Base-by-base conservation (phyloP, 2,329 filamentous ascomycete genomes). In the Laburnicola sp. region DNA sequence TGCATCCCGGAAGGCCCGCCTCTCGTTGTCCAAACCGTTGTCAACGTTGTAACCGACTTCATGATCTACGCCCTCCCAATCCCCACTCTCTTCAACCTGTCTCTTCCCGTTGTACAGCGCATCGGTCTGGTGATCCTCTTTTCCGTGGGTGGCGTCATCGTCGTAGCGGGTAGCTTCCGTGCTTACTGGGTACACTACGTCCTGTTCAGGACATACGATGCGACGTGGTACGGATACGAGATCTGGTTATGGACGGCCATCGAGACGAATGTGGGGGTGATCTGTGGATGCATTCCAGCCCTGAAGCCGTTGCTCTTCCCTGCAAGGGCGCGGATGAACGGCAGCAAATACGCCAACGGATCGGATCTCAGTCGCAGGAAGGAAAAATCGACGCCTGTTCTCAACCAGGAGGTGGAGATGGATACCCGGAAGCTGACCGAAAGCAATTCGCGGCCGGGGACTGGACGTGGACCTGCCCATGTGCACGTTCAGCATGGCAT, bases 101-200 rank as follows among this genome's bases (percentile, higher is more conserved):
- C 72, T 26, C 75, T 80, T 54, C 76, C 76, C 1, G 62, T 74
- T 47, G 65, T 61, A 26, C 74, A 78, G 47, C 74, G 76, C 22
- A 63, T 78, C 27, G 75, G 75, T 16, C 71, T 76, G 10, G 66
- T 72, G 28, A 41, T 76, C n/a, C 69, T 78, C 16, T 73, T 78
- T 28, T 70, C 73, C 2, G 64, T 78, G 7, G 76, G 76, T 28
- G 71, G 75, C 40, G 60, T 78, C 36, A 77, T 78, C 41, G 75
- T 76, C n/a, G 68, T 78, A 37, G 76, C 76, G 2, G 76, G 76
- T 22, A 66, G 72, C 37, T 68, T 78, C 59, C 71, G 77, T 6
- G 78, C 76, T 8, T 78, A 77, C 66, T 78, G 68, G 69, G 73
- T 78, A 32, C 77, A 75, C 63, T 74, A 75, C 53, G 71, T 71